A percentile compares a stretch with the other conserved stretches of the same genome.
These are phyloP conservation scores for Vitis hybrid DNA, from an alignment of 177 flowering plant species.

Conservation along the genomic window DNA sequence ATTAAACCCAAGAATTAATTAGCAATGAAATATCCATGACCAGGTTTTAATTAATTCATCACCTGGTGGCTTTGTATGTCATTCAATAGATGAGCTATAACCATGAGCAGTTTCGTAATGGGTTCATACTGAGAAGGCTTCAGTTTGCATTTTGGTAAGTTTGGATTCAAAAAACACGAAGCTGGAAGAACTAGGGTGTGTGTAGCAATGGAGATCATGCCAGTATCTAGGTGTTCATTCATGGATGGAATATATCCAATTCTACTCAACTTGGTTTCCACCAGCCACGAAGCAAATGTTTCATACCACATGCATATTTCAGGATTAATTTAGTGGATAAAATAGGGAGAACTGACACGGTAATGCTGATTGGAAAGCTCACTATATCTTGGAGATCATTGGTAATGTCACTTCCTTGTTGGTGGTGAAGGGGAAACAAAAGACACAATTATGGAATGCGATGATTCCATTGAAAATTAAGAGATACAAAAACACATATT, in stretches of 20 bases:
- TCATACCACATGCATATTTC: slow-evolving; percentile 17
- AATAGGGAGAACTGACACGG: neutral
- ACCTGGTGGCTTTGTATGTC: too few species aligned
- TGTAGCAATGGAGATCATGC: slow-evolving; percentile 28
- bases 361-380: neutral
- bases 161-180: too few species aligned
- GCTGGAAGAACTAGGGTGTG: too few species aligned
- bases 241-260: slow-evolving; percentile 27
- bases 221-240: slow-evolving; percentile 37
- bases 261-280: slow-evolving; percentile 41
- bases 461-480: too few species aligned
- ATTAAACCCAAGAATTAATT: too few species aligned
- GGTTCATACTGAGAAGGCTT: too few species aligned
- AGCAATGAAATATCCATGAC: too few species aligned
- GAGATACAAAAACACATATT: too few species aligned
- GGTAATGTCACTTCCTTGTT: slow-evolving; percentile 22
- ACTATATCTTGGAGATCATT: slow-evolving; percentile 28
- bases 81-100: slow-evolving; percentile 24
- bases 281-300: slow-evolving; percentile 41
- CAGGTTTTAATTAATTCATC: too few species aligned
- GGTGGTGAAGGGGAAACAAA: neutral
- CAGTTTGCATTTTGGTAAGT: too few species aligned
- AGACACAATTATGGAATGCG: too few species aligned
- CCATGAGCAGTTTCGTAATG: slow-evolving; percentile 27
- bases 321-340: neutral